Percentiles rank a stretch among this genome's conserved stretches.
Conservation (phyloP, 1,284 basidiomycete species). For the Ceratobasidium papillatum region DNA sequence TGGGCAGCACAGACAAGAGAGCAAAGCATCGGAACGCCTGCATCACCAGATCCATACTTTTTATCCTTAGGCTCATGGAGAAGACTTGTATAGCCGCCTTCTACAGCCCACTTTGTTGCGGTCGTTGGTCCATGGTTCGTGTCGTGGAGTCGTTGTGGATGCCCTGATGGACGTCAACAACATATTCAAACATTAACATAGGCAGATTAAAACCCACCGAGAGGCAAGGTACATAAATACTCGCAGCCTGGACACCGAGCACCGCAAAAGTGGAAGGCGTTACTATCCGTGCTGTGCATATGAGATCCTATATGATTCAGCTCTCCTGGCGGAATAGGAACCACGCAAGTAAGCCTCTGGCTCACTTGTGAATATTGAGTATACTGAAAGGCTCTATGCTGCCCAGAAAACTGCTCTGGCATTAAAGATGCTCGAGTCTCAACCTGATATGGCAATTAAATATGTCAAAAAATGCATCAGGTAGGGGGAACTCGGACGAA, state of each 20-base stretch:
- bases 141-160: conserved; percentile 67
- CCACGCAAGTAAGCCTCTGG: conserved; percentile 60
- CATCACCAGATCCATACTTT: conserved; percentile 64
- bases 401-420: conserved; percentile 63
- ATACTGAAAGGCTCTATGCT: conserved; percentile 59
- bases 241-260: conserved; percentile 61
- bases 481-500: too few species aligned
- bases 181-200: background rate
- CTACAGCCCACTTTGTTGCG: conserved; percentile 63
- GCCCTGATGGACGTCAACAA: conserved; percentile 56
- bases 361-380: conserved; percentile 52
- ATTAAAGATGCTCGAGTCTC: conserved; percentile 65
- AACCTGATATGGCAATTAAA: conserved; percentile 52
- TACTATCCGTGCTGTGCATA: conserved; percentile 57
- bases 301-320: conserved; percentile 59
- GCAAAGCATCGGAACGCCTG: conserved; percentile 72
- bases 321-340: conserved; percentile 57
- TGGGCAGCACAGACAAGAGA: conserved; percentile 64
- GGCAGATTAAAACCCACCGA: conserved; percentile 52
- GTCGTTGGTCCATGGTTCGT: conserved; percentile 73
- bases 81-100: conserved; percentile 58
- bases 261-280: conserved; percentile 62
- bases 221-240: conserved; percentile 66
- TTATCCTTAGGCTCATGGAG: conserved; percentile 63
- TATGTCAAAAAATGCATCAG: too few species aligned